A percentile compares a stretch with the other conserved stretches of the same genome.
Evolutionary conservation across 2,329 filamentous ascomycete species (phyloP).

Genomic region (Moelleriella libera): DNA sequence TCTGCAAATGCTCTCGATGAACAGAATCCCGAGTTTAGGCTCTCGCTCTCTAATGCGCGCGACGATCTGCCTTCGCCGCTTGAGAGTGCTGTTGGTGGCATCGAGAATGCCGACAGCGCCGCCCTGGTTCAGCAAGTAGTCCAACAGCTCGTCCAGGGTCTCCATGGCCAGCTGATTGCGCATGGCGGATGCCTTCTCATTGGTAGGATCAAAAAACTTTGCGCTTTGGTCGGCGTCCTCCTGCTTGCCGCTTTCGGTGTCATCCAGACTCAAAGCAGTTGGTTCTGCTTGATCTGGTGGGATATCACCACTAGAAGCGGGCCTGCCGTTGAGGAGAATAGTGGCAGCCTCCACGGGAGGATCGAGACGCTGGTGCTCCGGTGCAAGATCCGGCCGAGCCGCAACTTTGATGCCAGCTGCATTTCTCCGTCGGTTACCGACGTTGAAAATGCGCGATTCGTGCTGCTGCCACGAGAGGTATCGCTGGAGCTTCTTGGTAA

Average conservation of each 20-base stretch:
- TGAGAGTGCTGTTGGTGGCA: constrained; percentile 89
- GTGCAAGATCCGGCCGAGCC: constrained; percentile 16
- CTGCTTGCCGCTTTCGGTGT: constrained; percentile 10
- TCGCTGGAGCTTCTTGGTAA: constrained; percentile 92
- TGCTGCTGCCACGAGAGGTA: constrained; percentile 98
- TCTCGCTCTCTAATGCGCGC: constrained; percentile 70
- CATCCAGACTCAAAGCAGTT: constrained; percentile 21
- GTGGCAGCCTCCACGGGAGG: constrained; percentile 37
- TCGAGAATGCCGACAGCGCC: constrained; percentile 92
- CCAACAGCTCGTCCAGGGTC: constrained; percentile 80
- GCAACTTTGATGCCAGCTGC: constrained; percentile 46
- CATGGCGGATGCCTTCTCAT: constrained; percentile 65
- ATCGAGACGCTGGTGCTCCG: constrained; percentile 24
- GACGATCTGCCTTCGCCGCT: constrained; percentile 71
- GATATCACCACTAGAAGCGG: constrained; percentile 16
- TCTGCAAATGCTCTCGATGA: constrained; percentile 87
- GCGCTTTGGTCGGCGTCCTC: constrained; percentile 71
- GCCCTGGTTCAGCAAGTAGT: constrained; percentile 70
- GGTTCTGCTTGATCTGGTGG: constrained; percentile 21
- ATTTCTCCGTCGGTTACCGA: constrained; percentile 77
- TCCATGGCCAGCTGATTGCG: constrained; percentile 87
- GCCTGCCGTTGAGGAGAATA: constrained; percentile 42
- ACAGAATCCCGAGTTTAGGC: constrained; percentile 79
- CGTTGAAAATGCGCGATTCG: constrained; percentile 92
- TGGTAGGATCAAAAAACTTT: constrained; percentile 85